These are phyloP conservation scores for Hanseniaspora nectarophila DNA, from an alignment of 805 yeast genomes.

Conservation along the genomic window DNA sequence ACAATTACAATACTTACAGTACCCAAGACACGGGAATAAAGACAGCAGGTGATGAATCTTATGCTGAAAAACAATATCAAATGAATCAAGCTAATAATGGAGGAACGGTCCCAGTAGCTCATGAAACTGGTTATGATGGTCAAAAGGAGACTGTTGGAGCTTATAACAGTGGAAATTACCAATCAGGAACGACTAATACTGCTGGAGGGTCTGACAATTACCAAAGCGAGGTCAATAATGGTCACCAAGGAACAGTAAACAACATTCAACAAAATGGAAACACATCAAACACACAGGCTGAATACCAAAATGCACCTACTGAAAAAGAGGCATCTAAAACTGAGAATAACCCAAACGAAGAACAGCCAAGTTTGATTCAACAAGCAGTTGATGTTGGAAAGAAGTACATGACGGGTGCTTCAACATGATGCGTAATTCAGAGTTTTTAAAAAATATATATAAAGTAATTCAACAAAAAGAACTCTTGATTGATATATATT, in stretches of 20 bases:
- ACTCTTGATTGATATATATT: too few relatives aligned
- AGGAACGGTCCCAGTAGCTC: too few relatives aligned
- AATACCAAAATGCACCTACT: too few relatives aligned
- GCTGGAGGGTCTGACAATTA: too few relatives aligned
- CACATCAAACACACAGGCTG: too few relatives aligned
- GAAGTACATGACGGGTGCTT: slow-evolving; percentile 10
- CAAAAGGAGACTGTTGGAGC: not conserved
- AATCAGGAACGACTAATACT: not conserved
- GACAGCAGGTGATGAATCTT: slow-evolving; percentile 2
- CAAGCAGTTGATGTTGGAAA: slow-evolving; percentile 11
- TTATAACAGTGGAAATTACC: not conserved
- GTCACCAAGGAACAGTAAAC: too few relatives aligned
- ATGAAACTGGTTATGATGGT: too few relatives aligned
- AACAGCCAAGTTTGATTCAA: not conserved
- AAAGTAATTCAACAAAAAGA: too few relatives aligned
- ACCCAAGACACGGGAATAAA: slow-evolving; percentile 6
- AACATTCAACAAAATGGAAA: too few relatives aligned
- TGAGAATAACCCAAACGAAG: not conserved
- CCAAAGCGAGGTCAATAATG: too few relatives aligned
- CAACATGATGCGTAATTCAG: not conserved
- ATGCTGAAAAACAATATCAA: slow-evolving; percentile 2
- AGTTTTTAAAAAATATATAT: not conserved
- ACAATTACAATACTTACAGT: slow-evolving; percentile 7
- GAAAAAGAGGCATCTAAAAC: not conserved
- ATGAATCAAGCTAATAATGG: not conserved